A percentile compares a stretch with the other conserved stretches of the same genome.
phyloP scores from a whole-genome alignment of 768 basidiomycete genomes.

The Dictyophora rubrovolvata region DNA sequence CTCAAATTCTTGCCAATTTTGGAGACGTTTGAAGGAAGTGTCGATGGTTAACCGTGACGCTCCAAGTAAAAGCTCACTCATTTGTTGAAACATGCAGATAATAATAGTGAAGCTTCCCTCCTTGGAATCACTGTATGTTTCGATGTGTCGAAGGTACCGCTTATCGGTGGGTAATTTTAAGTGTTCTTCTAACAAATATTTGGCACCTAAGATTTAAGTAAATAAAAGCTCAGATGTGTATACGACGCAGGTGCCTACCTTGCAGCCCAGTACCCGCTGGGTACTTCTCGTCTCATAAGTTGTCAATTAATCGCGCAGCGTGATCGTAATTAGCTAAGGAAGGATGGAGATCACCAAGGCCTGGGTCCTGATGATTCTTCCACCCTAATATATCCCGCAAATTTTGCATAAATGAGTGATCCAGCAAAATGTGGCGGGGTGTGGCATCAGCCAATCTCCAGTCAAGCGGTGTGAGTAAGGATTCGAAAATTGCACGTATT shows the following conservation, averaged over 20 bases:
- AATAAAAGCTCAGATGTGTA: no score
- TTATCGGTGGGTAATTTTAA: slow-evolving; percentile 5
- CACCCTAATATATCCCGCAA: slow-evolving; percentile 14
- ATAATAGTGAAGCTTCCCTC: slow-evolving; percentile 10
- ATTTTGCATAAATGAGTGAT: slow-evolving; percentile 17
- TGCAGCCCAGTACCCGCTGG: slow-evolving; percentile 19
- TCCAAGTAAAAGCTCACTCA: slow-evolving; percentile 14
- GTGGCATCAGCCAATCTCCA: slow-evolving; percentile 23
- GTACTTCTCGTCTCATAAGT: slow-evolving; percentile 11
- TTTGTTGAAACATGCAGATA: slow-evolving; percentile 18
- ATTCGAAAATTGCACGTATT: slow-evolving; percentile 7
- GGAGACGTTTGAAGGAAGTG: slow-evolving; percentile 14
- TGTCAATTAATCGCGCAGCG: slow-evolving; percentile 16
- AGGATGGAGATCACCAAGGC: slow-evolving; percentile 14
- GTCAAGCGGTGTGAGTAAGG: slow-evolving; percentile 9
- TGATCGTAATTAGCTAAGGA: slow-evolving; percentile 19
- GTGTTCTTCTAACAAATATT: slow-evolving; percentile 9
- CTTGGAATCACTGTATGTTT: slow-evolving; percentile 7
- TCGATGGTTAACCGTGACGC: slow-evolving; percentile 11
- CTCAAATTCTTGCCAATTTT: slow-evolving; percentile 16
- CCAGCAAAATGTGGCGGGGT: slow-evolving; percentile 17
- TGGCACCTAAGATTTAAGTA: not conserved
- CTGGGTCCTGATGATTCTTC: slow-evolving; percentile 8
- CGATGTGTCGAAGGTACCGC: slow-evolving; percentile 17
- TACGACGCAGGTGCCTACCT: slow-evolving; percentile 12